A percentile compares a stretch with the other conserved stretches of the same genome.
phyloP scores from a whole-genome alignment of 805 yeast genomes.

The Candida saitoana region DNA sequence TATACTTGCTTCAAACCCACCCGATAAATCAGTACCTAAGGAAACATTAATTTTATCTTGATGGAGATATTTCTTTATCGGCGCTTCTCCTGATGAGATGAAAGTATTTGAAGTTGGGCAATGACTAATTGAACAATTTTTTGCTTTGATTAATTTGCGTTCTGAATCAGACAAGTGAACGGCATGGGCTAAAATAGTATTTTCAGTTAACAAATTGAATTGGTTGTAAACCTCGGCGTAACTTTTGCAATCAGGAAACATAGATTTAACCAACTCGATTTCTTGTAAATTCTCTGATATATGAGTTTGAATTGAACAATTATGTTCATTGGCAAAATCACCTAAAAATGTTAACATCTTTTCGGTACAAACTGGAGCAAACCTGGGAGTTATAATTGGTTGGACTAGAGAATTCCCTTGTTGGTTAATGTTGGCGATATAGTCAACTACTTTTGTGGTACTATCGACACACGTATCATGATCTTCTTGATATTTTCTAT shows the following conservation, averaged over 20 bases:
- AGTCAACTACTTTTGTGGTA: conserved; percentile 54
- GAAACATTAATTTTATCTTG: conserved; percentile 69
- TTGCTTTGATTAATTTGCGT: conserved; percentile 48
- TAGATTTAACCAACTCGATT: conserved; percentile 62
- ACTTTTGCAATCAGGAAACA: conserved; percentile 66
- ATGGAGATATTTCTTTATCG: conserved; percentile 60
- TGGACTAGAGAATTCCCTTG: conserved; percentile 44
- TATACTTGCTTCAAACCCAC: conserved; percentile 40
- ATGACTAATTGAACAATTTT: conserved; percentile 74
- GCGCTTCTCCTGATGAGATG: conserved; percentile 86
- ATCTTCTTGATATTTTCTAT: conserved; percentile 67
- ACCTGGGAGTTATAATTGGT: conserved; percentile 88
- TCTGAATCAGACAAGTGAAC: conserved; percentile 70
- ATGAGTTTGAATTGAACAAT: conserved; percentile 83
- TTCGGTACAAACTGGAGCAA: conserved; percentile 82
- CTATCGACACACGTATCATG: conserved; percentile 49
- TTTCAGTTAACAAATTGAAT: conserved; percentile 53
- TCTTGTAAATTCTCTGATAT: conserved; percentile 78
- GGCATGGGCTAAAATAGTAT: conserved; percentile 87
- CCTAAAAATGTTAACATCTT: conserved; percentile 64
- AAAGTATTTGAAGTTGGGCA: conserved; percentile 92
- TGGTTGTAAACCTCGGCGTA: conserved; percentile 78
- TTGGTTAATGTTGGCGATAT: conserved; percentile 54
- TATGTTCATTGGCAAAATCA: conserved; percentile 39
- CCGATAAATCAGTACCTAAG: conserved; percentile 47